Evolutionary conservation across 352 stramenopile genomes (phyloP), one percentile per base, ranked within the genome.

Genomic region (Pythium aphanidermatum): DNA sequence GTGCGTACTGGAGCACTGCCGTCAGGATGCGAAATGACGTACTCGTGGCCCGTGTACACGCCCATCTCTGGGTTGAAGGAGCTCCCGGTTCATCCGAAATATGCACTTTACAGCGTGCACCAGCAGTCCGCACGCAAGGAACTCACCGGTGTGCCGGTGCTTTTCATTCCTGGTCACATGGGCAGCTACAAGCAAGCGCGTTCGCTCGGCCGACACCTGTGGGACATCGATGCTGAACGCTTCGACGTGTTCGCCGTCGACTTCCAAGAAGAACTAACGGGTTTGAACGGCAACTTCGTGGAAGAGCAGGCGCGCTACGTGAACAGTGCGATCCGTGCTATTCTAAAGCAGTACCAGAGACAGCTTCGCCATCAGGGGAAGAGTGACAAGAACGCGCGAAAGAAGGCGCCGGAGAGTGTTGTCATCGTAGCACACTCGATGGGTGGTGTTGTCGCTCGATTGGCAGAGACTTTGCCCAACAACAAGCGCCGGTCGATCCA

Each of bases 121-220:
- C 83, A 88, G 78, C 71, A 89, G 55, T 27, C 56, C 13, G 28
- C 29, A 12, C 70, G 66, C 35, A 43, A 61, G 7, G 44, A 66
- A 17, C 64, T 88, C 35, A 61, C 65, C 21, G 82, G 82, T 32
- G 60, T 88, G 17, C 83, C 83, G 2, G 69, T 95, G 36, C 67
- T 95, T 17, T 95, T 93, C 38, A 26, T 95, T 0, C 82, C 81
- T 2, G 83, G 83, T 1, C 79, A 95, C 47, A 43, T 88, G 46
- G 83, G 82, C 13, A 92, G 83, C 65, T 85, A 86, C 61, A 93
- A 92, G 47, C 81, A 95, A 62, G 71, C 74, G 28, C 79, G 83
- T 0, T 93, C 81, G 19, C 47, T 92, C 27, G 71, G 65, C 14
- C 68, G 79, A n/a, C 78, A 92, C 32, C 54, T 93, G 0, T 79